phyloP scores from a whole-genome alignment of 2,329 filamentous ascomycete species.

The Xylaria arbuscula region DNA sequence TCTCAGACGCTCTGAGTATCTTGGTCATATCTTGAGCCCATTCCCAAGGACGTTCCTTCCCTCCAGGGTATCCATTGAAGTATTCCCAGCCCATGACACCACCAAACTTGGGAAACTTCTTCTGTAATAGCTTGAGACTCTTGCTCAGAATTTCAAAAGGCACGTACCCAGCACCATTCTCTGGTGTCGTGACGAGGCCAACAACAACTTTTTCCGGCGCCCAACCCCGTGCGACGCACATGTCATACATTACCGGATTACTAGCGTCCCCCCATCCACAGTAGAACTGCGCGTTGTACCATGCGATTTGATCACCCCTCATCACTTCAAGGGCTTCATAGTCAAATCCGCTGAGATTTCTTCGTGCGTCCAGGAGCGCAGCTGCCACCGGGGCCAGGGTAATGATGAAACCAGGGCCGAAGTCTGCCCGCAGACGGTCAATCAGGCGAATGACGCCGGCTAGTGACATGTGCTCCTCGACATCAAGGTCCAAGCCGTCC shows the following conservation, averaged over 20 bases:
- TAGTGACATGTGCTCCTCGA: constrained; percentile 79
- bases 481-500: constrained; percentile 77
- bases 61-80: constrained; percentile 76
- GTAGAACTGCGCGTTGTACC: constrained; percentile 89
- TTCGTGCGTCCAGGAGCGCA: constrained; percentile 70
- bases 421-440: constrained; percentile 72
- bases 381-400: constrained; percentile 83
- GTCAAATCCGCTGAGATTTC: constrained; percentile 79
- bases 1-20: constrained; percentile 43
- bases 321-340: constrained; percentile 76
- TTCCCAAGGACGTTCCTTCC: constrained; percentile 71
- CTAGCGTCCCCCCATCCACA: constrained; percentile 80
- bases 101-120: constrained; percentile 73
- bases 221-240: constrained; percentile 68
- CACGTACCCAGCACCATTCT: constrained; percentile 75
- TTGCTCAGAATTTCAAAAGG: constrained; percentile 66
- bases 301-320: constrained; percentile 72
- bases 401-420: constrained; percentile 75
- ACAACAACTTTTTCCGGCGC: constrained; percentile 75
- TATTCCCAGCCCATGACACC: constrained; percentile 92
- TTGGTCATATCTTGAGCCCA: constrained; percentile 75
- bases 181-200: constrained; percentile 78
- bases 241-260: constrained; percentile 60
- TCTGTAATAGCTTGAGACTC: constrained; percentile 66
- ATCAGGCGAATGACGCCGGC: constrained; percentile 71